Base-by-base conservation (phyloP, 257 asterid genomes). In the Handroanthus guayacan region DNA sequence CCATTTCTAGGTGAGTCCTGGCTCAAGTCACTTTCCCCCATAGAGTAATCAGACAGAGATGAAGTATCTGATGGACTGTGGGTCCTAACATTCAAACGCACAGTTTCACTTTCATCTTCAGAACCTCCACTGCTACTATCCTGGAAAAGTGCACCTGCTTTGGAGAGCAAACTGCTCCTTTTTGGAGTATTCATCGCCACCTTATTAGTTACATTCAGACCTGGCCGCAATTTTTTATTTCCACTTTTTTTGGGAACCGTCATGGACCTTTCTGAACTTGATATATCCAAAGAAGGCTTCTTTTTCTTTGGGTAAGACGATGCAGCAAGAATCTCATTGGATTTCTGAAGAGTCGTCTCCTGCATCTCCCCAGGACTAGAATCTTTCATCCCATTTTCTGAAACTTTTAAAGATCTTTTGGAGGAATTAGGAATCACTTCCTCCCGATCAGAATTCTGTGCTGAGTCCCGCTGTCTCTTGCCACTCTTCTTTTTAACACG, bases 71-170 rank as follows among this genome's bases (percentile, higher is more conserved):
- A 87, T 67, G 83, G 89, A 47, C 84, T 72, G 48, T 50, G 78
- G 12, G 89, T 89, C 65, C 82, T 77, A 43, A 84, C 75, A 81
- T 71, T 82, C 41, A 88, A 87, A 81, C 82, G 76, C 75, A 18
- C 74, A 57, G 61, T 58, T 75, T 74, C 84, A 81, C 82, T 86
- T 69, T 88, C 93, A 78, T 75, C 89, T 18, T 74, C 78, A 57
- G 91, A 84, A 86, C 94, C 88, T 84, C 76, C 94, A 79, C 85
- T 80, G 48, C 89, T 82, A 69, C 39, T 71, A 57, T 87, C 89
- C 77, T 73, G 67, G 81, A 89, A 89, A 70, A 85, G 61, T 47
- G 89, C 34, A 47, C 85, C 87, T 54, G 86, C 67, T 57, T 81
- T 74, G 37, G 80, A 17, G 64, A 87, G 75, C 81, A 87, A 58